Evolutionary conservation across 371 early-diverging fungal genomes (phyloP), one percentile per base, ranked within the genome.

Genomic region (Cladochytrium tenue): DNA sequence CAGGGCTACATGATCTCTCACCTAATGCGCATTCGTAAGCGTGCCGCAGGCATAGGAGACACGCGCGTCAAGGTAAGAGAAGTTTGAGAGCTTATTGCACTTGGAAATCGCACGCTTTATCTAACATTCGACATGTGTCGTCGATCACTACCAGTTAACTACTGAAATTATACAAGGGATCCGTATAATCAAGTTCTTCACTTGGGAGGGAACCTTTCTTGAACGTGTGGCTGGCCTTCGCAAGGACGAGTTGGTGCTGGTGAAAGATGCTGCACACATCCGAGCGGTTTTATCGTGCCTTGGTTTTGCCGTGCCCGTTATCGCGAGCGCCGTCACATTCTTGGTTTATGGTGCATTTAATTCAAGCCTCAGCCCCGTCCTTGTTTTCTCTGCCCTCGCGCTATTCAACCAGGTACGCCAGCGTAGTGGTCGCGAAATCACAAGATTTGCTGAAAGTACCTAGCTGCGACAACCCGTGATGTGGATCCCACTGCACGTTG

Each of bases 161-260:
- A 59, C 69, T 1, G 77, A 77, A 58, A 61, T 70, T 25, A 51
- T 77, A 28, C 62, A 62, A 36, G 74, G 76, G 52, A 80, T 80
- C 36, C 69, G 77, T 33, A 58, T 80, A 20, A 66, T 77, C 67
- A 77, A 80, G 51, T 72, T 62, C 58, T 76, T 74, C 27, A 63
- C 53, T 17, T 80, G 80, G 80, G 80, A 77, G 30, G 13, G 51
- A 23, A 30, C 31, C 4, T 71, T 77, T 51, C 28, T 58, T 0
- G 77, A 78, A 33, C 68, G 71, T 51, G 69, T 86, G 23, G 66
- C 67, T 75, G 72, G 71, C 52, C 80, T 86, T 4, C 83, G 91
- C 25, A 71, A 74, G 31, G 60, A 59, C 55, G 89, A 87, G 62
- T 62, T 89, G 15, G 50, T 53, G 1, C 57, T 53, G 2, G 68